Base-by-base conservation (phyloP, 805 yeast genomes). In the Starmerella potacharoeniae region DNA sequence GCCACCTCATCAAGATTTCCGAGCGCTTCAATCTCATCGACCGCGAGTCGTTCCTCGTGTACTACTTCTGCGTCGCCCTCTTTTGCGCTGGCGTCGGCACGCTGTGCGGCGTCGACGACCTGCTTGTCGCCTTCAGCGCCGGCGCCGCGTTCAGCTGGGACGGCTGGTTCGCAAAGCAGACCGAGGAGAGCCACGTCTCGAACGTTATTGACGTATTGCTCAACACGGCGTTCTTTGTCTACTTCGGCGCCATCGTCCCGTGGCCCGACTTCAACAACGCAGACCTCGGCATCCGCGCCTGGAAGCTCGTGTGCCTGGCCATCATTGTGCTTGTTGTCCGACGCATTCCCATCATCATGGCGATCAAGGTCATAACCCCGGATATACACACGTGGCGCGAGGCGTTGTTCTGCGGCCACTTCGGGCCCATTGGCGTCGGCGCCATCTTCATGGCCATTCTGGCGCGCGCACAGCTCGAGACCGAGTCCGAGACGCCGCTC, bases 401-500 rank as follows among this genome's bases (percentile, higher is more conserved):
- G 68, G 96, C 96, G 0, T 67, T 89, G 3, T 90, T 90, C 68
- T 87, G 95, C 68, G 96, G 96, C 22, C 96, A 89, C 71, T 89
- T 90, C 69, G 97, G 97, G 16, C 96, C 97, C 1, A 86, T 90
- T 65, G 97, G 97, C 49, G 96, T 89, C 28, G 96, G 96, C 55
- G 95, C 95, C 1, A 75, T 89, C 7, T 88, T 86, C 69, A 91
- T 93, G 43, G 82, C 86, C 6, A 82, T 89, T 50, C 73, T 88
- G 58, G 87, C 95, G 0, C 78, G 91, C 58, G 78, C 81, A 9
- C 84, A 82, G 58, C 70, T 85, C 52, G 95, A 86, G 65, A 73
- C 77, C 28, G 71, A 66, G 5, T 78, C 76, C 31, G 78, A 77
- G 41, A 80, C 85, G 0, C 91, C 91, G 0, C 66, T 81, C 36